Evolutionary conservation across 2,329 filamentous ascomycete genomes (phyloP), one percentile per base, ranked within the genome.

Genomic region (Passalora sequoiae): DNA sequence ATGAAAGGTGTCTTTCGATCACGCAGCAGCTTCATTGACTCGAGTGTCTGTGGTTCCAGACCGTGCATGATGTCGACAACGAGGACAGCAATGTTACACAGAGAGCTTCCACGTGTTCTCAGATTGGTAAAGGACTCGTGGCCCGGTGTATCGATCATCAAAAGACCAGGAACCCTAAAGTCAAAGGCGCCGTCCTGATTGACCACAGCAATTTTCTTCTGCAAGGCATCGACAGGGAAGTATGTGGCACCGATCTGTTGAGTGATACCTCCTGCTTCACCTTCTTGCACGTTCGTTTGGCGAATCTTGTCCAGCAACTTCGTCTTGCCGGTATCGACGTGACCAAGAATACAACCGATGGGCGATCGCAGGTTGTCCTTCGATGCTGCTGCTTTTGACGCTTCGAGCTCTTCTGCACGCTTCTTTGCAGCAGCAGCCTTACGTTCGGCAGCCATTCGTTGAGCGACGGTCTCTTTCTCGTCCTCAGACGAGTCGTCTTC

Each of bases 11-110:
- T 98, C 71, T 92, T 94, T 60, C 88, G 80, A 60, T 96, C 91
- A 62, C 91, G 81, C 40, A 98, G 80, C 53, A 98, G 73, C 57
- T 82, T 85, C 88, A 98, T 97, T 2, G 92, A 98, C 70, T 98
- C 94, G 22, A 97, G 76, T 12, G 92, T 98, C 69, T 98, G 92
- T 13, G 84, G 91, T 69, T 98, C 92, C 35, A 98, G 79, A 64
- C 94, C 94, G 78, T 98, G 92, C 92, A 98, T 97, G 62, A 98
- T 98, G 74, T 98, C 92, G 57, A 98, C 91, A 30, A 98, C 94
- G 55, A 98, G 74, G 65, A 98, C 98, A 59, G 92, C 92, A 70
- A 98, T 98, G 74, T 98, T 98, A 70, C 94, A 98, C 46, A 98
- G 86, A 10, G 89, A 97, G 29, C 92, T 97, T 71, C 92, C 92